Conservation (phyloP, 2,329 filamentous ascomycete species). For the Arthrobotrys iridis region DNA sequence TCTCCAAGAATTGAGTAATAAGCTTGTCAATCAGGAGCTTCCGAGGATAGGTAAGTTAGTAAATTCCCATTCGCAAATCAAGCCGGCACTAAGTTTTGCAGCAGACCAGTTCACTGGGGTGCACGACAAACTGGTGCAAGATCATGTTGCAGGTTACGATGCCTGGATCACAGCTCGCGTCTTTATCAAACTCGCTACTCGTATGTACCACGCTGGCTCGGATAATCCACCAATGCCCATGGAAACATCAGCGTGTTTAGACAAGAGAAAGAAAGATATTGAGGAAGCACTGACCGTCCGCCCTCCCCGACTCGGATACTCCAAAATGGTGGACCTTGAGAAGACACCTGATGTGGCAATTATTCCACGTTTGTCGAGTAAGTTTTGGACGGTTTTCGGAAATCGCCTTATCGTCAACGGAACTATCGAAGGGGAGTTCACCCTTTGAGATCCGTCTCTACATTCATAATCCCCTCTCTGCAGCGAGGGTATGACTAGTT, state of each 20-base stretch:
- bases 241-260: conserved; percentile 17
- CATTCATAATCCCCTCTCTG: not conserved
- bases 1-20: conserved; percentile 25
- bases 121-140: conserved; percentile 6
- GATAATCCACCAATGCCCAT: conserved; percentile 12
- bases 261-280: conserved; percentile 24
- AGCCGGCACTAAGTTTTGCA: too few species aligned
- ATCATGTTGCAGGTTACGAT: conserved; percentile 46
- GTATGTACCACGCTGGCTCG: conserved; percentile 35
- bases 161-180: conserved; percentile 40
- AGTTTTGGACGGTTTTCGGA: conserved; percentile 48
- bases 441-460: conserved; percentile 15
- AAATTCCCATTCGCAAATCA: not conserved
- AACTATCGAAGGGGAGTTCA: conserved; percentile 45
- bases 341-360: conserved; percentile 7
- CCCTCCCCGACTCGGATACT: conserved; percentile 1
- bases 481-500: conserved; percentile 9
- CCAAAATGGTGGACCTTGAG: conserved; percentile 28
- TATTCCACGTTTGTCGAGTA: conserved; percentile 34
- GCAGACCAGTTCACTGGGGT: not conserved
- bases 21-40: conserved; percentile 11
- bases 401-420: conserved; percentile 42
- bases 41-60: conserved; percentile 28
- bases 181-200: conserved; percentile 16
- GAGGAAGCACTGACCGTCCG: conserved; percentile 9